Evolutionary conservation across 1,139 yeast genomes (phyloP).

Genomic region (Schwanniomyces etchellsii): DNA sequence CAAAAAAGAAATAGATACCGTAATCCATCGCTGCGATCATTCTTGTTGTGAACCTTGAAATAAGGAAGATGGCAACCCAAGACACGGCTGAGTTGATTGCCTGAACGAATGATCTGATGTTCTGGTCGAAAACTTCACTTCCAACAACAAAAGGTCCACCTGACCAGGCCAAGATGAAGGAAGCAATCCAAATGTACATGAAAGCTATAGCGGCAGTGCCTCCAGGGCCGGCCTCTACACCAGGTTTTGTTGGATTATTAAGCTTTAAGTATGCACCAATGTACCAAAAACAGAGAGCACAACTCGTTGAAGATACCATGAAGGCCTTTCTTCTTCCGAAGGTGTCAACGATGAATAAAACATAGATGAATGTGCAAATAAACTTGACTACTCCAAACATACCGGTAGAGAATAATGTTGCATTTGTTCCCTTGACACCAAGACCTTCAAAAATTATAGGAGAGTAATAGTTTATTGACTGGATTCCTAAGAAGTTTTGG

Average conservation of each 20-base stretch:
- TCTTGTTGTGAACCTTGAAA: constrained; percentile 40
- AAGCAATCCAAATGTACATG: constrained; percentile 42
- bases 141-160: constrained; percentile 48
- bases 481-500: constrained; percentile 31
- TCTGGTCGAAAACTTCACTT: constrained; percentile 39
- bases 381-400: constrained; percentile 51
- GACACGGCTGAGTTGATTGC: constrained; percentile 41
- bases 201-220: constrained; percentile 46
- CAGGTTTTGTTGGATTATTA: constrained; percentile 22
- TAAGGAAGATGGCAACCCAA: constrained; percentile 47
- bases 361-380: constrained; percentile 36
- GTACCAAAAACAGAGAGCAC: constrained; percentile 45
- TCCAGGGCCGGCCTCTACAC: constrained; percentile 28
- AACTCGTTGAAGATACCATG: constrained; percentile 26
- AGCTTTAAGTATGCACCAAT: constrained; percentile 45
- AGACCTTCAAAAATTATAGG: constrained; percentile 27
- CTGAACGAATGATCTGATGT: constrained; percentile 35
- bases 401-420: constrained; percentile 53
- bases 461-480: constrained; percentile 30
- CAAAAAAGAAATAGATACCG: constrained; percentile 42
- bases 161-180: constrained; percentile 39
- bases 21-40: constrained; percentile 37
- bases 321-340: constrained; percentile 45
- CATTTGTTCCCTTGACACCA: constrained; percentile 25
- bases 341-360: constrained; percentile 40